A percentile compares a stretch with the other conserved stretches of the same genome.
phyloP scores from a whole-genome alignment of 306 rosid genomes.

The Lathyrus tuberosus region DNA sequence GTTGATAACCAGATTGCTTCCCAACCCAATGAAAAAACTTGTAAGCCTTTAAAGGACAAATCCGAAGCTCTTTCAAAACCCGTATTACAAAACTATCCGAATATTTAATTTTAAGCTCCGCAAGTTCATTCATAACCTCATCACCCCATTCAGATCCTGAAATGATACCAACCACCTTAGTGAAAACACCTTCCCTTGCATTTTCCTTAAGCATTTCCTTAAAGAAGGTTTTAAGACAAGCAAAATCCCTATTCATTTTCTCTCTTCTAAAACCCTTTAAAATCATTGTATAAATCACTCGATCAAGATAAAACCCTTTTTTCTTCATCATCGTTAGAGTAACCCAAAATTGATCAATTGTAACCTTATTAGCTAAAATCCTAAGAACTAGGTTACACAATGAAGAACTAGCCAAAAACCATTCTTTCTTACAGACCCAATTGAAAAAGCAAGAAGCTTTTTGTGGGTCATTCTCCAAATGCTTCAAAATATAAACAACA shows the following conservation, averaged over 20 bases:
- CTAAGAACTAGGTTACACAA: slow-evolving; percentile 66
- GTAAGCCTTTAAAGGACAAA: slow-evolving; percentile 54
- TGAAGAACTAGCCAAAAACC: slow-evolving; percentile 65
- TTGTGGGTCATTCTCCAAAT: slow-evolving; percentile 57
- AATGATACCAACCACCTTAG: slow-evolving; percentile 59
- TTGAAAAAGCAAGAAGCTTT: slow-evolving; percentile 73
- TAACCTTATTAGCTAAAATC: slow-evolving; percentile 51
- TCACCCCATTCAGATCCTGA: slow-evolving; percentile 61
- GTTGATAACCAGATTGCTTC: slow-evolving; percentile 51
- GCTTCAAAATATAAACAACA: slow-evolving; percentile 66
- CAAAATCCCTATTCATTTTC: slow-evolving; percentile 58
- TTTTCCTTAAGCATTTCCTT: slow-evolving; percentile 60
- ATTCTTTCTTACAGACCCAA: slow-evolving; percentile 63
- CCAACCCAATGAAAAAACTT: slow-evolving; percentile 72
- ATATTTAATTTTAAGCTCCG: slow-evolving; percentile 44
- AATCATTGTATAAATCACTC: slow-evolving; percentile 55
- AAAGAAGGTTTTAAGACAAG: slow-evolving; percentile 55
- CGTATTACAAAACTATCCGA: slow-evolving; percentile 63
- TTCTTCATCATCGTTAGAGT: slow-evolving; percentile 61
- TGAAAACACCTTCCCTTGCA: slow-evolving; percentile 55
- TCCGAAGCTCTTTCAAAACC: slow-evolving; percentile 68
- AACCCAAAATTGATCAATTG: slow-evolving; percentile 73
- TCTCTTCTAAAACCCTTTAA: slow-evolving; percentile 42
- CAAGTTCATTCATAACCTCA: slow-evolving; percentile 54
- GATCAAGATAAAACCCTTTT: slow-evolving; percentile 67